Conservation (phyloP, 192 early-diverging fungal genomes). For the Dissophora ornata region DNA sequence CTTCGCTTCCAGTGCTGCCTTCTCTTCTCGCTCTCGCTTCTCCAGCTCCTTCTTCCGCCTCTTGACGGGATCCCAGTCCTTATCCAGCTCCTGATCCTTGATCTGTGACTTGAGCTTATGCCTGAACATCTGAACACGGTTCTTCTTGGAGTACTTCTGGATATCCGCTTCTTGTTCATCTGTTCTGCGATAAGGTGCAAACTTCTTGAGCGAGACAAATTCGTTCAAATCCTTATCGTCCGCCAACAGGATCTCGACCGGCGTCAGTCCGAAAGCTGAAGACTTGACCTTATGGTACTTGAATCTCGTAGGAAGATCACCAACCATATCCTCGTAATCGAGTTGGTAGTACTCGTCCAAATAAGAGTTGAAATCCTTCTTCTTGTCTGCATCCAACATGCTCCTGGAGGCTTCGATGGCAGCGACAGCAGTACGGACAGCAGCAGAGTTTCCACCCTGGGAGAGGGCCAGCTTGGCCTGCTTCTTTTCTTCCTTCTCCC, state of each 20-base stretch:
- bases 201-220: slow-evolving; percentile 84
- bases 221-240: slow-evolving; percentile 90
- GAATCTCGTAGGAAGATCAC: slow-evolving; percentile 88
- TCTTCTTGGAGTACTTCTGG: slow-evolving; percentile 66
- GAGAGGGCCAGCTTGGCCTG: slow-evolving; percentile 42
- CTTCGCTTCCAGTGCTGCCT: slow-evolving; percentile 16
- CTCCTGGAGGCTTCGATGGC: slow-evolving; percentile 35
- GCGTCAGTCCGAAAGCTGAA: slow-evolving; percentile 79
- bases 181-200: slow-evolving; percentile 79
- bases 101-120: slow-evolving; percentile 50
- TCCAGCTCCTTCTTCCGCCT: slow-evolving; percentile 44
- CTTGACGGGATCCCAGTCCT: slow-evolving; percentile 54
- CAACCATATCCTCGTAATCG: slow-evolving; percentile 93
- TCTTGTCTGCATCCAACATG: slow-evolving; percentile 42
- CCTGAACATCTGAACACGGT: slow-evolving; percentile 59
- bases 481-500: slow-evolving; percentile 54
- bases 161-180: slow-evolving; percentile 50
- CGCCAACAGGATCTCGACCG: slow-evolving; percentile 90
- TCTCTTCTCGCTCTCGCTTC: slow-evolving; percentile 54
- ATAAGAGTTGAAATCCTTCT: slow-evolving; percentile 71
- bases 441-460: slow-evolving; percentile 12
- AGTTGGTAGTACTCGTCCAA: slow-evolving; percentile 93
- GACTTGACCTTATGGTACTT: slow-evolving; percentile 89
- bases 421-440: slow-evolving; percentile 17
- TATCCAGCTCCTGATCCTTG: slow-evolving; percentile 46